Base-by-base conservation (phyloP, 495 filamentous ascomycete genomes). In the Stereocaulon alpinum region DNA sequence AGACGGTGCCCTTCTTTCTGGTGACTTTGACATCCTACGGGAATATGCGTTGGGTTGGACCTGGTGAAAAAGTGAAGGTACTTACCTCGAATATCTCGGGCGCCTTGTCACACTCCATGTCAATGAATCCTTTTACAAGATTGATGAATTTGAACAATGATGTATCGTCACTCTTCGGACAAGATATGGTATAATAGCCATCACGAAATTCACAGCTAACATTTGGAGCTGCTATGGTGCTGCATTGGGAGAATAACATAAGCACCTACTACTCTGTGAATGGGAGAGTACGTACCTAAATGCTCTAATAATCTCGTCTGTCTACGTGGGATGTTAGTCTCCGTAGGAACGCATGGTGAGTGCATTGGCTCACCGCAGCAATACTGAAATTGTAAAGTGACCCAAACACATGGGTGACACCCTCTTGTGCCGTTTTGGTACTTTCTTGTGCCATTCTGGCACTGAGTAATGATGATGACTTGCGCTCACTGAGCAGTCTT, bases 321-420 rank as follows among this genome's bases (percentile, higher is more conserved):
- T 43, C 58, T 60, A 37, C 41, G 9, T 32, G 29, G 29, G n/a
- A 7, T 9, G 17, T 60, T 17, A 43, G 40, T 9, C 29, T 44
- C 4, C 9, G 27, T 4, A 18, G n/a, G 1, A 42, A 5, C 4
- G n/a, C 15, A 17, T 11, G 14, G 9, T 40, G 20, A 51, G 6
- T 7, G 6, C 22, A 22, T 18, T 7, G 17, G 45, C 62, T 59
- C 27, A 61, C 59, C 22, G 59, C 62, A 5, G 24, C 27, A 27
- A 49, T 47, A 22, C 59, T 58, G 40, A 61, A 61, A 1, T 29
- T 29, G 34, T 61, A 64, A 15, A 64, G 40, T 30, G 62, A 61
- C n/a, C 52, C 41, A 41, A 64, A 57, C 14, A 61, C 32, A 42
- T 64, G 59, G 27, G 34, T 45, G 12, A 22, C 48, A 47, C 15